Conservation (phyloP, 1,284 basidiomycete genomes). For the Sporisorium graminicola region DNA sequence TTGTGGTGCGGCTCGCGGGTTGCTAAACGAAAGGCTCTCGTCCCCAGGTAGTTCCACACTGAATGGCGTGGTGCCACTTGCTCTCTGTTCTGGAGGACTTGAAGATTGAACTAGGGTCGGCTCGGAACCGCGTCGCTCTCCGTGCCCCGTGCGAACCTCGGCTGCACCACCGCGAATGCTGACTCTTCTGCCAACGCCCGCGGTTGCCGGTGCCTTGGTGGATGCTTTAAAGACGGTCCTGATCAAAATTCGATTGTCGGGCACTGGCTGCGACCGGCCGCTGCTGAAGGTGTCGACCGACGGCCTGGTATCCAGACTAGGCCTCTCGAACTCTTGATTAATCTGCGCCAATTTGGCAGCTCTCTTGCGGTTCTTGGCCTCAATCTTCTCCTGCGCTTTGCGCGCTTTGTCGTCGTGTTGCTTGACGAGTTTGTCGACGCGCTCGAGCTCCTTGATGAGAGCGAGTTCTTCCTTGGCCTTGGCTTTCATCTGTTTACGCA, state of each 20-base stretch:
- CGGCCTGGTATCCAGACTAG: background rate
- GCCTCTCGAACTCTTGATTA: slow-evolving; percentile 8
- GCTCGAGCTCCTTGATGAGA: slow-evolving; percentile 53
- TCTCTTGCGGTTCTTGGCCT: slow-evolving; percentile 31
- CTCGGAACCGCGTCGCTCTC: slow-evolving; percentile 19
- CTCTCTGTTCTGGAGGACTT: background rate
- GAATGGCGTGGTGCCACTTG: slow-evolving; percentile 1
- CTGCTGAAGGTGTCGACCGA: slow-evolving; percentile 4
- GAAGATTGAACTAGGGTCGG: slow-evolving; percentile 1
- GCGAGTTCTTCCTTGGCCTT: slow-evolving; percentile 54
- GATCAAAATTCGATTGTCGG: background rate
- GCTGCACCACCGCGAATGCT: slow-evolving; percentile 12
- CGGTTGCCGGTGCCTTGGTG: slow-evolving; percentile 7
- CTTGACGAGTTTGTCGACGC: slow-evolving; percentile 50
- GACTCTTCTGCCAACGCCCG: slow-evolving; percentile 9
- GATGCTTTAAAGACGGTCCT: slow-evolving; percentile 47
- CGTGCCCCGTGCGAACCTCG: slow-evolving; percentile 4
- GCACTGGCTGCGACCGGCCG: background rate
- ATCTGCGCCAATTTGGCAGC: slow-evolving; percentile 18
- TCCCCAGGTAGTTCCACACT: slow-evolving; percentile 20
- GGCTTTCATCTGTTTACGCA: slow-evolving; percentile 54
- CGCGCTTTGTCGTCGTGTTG: slow-evolving; percentile 52
- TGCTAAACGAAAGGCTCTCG: slow-evolving; percentile 8
- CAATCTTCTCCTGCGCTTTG: slow-evolving; percentile 34
- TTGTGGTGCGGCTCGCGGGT: slow-evolving; percentile 18